Evolutionary conservation across 805 yeast species (phyloP).

Genomic region (Cyberlindnera meyerae): DNA sequence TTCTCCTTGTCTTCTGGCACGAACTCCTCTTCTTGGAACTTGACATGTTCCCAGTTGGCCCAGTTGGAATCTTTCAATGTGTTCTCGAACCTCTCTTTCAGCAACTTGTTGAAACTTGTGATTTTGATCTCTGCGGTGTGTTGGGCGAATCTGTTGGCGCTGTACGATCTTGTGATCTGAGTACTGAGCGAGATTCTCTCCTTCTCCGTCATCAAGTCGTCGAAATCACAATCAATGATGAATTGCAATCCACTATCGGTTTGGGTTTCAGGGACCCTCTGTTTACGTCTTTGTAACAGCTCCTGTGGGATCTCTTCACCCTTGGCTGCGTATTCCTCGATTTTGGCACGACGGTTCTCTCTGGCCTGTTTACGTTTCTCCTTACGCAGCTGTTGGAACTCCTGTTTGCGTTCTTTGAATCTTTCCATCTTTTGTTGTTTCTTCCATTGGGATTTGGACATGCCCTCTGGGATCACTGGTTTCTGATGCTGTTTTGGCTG

Average conservation of each 20-base stretch:
- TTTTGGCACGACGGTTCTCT: constrained; percentile 34
- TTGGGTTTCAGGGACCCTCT: constrained; percentile 37
- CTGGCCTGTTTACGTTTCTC: constrained; percentile 48
- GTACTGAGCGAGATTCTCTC: constrained; percentile 64
- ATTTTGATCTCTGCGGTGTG: constrained; percentile 55
- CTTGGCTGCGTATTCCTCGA: constrained; percentile 31
- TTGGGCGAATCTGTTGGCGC: constrained; percentile 62
- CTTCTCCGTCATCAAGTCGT: constrained; percentile 78
- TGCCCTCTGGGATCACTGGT: constrained; percentile 66
- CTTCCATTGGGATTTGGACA: constrained; percentile 85
- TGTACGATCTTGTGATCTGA: constrained; percentile 79
- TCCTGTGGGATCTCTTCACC: constrained; percentile 39
- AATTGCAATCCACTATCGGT: constrained; percentile 45
- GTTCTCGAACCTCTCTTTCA: constrained; percentile 65
- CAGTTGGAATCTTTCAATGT: constrained; percentile 50
- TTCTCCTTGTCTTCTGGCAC: constrained; percentile 34
- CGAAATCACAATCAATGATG: constrained; percentile 87
- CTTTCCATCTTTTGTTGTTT: constrained; percentile 51
- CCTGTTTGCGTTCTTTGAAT: constrained; percentile 63
- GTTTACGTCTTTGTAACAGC: constrained; percentile 32
- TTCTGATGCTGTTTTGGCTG: constrained; percentile 3
- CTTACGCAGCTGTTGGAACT: constrained; percentile 46
- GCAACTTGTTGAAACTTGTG: constrained; percentile 58
- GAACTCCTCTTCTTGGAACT: constrained; percentile 34
- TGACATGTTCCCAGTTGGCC: constrained; percentile 62